Conservation (phyloP, 371 early-diverging fungal genomes). For the Saksenaea vasiformis region DNA sequence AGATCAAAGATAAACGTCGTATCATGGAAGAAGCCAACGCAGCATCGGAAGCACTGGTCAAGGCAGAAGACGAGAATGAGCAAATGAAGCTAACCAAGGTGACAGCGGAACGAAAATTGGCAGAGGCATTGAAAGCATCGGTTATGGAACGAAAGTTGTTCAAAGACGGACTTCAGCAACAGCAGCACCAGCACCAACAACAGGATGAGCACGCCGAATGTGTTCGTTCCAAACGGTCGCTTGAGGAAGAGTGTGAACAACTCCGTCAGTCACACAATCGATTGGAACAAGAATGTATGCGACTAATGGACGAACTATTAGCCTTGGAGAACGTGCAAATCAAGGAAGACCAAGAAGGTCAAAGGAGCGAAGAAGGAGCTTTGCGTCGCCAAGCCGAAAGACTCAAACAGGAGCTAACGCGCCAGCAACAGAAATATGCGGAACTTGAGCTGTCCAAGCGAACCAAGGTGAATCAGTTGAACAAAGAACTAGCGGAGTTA, state of each 20-base stretch:
- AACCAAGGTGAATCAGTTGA: slow-evolving; percentile 9
- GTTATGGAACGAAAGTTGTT: not conserved
- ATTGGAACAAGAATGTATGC: slow-evolving; percentile 6
- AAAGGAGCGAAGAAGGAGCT: slow-evolving; percentile 1
- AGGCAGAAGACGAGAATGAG: slow-evolving; percentile 37
- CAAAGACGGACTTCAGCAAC: slow-evolving; percentile 3
- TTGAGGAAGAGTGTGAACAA: not conserved
- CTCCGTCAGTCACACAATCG: not conserved
- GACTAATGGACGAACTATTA: not conserved
- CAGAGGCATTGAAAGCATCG: slow-evolving; percentile 23
- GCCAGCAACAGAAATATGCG: slow-evolving; percentile 46
- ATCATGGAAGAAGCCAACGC: slow-evolving; percentile 36
- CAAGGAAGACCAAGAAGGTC: not conserved
- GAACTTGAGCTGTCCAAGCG: slow-evolving; percentile 54
- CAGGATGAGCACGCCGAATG: not conserved
- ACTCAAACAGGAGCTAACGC: slow-evolving; percentile 48
- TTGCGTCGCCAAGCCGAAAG: slow-evolving; percentile 44
- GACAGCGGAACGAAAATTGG: slow-evolving; percentile 34
- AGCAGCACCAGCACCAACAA: slow-evolving; percentile 3
- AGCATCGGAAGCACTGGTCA: slow-evolving; percentile 23
- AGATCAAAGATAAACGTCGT: slow-evolving; percentile 28
- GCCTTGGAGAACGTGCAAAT: not conserved
- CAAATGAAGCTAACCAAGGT: slow-evolving; percentile 28
- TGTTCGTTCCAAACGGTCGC: slow-evolving; percentile 3
- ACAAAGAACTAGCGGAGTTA: slow-evolving; percentile 23